Percentiles rank a stretch among this genome's conserved stretches.
Evolutionary conservation across 768 basidiomycete species (phyloP).

Genomic region (Trametes punicea): DNA sequence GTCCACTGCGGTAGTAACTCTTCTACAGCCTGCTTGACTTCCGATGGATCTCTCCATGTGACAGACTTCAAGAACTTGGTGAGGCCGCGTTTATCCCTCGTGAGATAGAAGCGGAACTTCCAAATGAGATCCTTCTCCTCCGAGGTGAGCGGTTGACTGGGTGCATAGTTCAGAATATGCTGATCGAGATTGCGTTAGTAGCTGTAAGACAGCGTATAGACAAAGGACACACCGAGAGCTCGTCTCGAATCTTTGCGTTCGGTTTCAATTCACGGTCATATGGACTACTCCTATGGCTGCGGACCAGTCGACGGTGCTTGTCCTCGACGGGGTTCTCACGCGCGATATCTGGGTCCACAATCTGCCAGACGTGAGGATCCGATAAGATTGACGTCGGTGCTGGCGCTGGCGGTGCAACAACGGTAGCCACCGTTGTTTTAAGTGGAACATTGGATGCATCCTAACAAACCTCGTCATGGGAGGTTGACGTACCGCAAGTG

Average conservation of each 20-base stretch:
- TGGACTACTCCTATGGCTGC: slow-evolving; percentile 92
- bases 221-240: slow-evolving; percentile 65
- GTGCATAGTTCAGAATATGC: slow-evolving; percentile 90
- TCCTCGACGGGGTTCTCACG: slow-evolving; percentile 97
- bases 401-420: slow-evolving; percentile 39
- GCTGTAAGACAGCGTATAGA: neutral
- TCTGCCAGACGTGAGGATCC: slow-evolving; percentile 79
- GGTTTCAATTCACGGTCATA: slow-evolving; percentile 96
- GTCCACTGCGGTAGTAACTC: slow-evolving; percentile 95
- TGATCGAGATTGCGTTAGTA: slow-evolving; percentile 28
- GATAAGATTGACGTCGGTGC: slow-evolving; percentile 49
- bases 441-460: slow-evolving; percentile 41
- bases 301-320: slow-evolving; percentile 90
- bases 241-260: slow-evolving; percentile 92
- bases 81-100: slow-evolving; percentile 86
- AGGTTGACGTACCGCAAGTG: neutral
- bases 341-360: slow-evolving; percentile 86
- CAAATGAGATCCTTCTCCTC: slow-evolving; percentile 97
- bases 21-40: slow-evolving; percentile 97
- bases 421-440: slow-evolving; percentile 39
- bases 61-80: slow-evolving; percentile 98
- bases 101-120: slow-evolving; percentile 99
- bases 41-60: slow-evolving; percentile 93
- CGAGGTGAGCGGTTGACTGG: slow-evolving; percentile 78
- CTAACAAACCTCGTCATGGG: slow-evolving; percentile 24